Evolutionary conservation across 2,329 filamentous ascomycete species (phyloP), one percentile per base, ranked within the genome.

Genomic region (Hypoxylon sp.): DNA sequence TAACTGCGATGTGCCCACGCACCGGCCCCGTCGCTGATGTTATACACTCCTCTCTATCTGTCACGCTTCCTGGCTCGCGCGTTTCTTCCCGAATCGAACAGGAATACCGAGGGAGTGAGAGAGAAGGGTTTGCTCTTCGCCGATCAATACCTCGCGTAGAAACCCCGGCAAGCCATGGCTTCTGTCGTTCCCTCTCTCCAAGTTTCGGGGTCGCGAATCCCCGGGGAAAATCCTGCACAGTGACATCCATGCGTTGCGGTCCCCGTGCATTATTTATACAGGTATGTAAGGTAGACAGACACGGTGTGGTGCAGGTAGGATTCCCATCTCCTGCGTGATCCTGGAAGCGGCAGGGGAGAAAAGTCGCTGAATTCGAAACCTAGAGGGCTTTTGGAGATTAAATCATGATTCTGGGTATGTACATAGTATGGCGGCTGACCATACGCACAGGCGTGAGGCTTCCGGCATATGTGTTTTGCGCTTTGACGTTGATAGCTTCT

Each of bases 131-230:
- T n/a, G n/a, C n/a, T n/a, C 17, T 20, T 52, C 51, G 19, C 22
- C 61, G 41, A 34, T 59, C 32, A 52, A 63, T 5, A n/a, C 22
- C 24, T 26, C 24, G 24, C 24, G 7, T n/a, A 46, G 43, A 26
- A 5, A 4, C 8, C 49, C 43, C 19, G 22, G 17, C 32, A 46
- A 41, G 32, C 11, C n/a, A 15, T 37, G 30, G 30, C 30, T 34
- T 4, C 4, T 37, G 13, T 17, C 46, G 30, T 17, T 13, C 19
- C 30, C 44, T 26, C 24, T 26, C 37, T 28, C 11, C 11, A 54
- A 37, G 28, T 19, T 52, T 62, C 62, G 64, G 56, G 17, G 61
- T 20, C 44, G 44, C 28, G 34, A 59, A 19, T 22, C 50, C 52
- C 62, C 61, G 53, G 30, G 13, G 44, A 54, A 58, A 37, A n/a